Base-by-base conservation (phyloP, 805 yeast species). In the Saccharomycopsis fibuligera region DNA sequence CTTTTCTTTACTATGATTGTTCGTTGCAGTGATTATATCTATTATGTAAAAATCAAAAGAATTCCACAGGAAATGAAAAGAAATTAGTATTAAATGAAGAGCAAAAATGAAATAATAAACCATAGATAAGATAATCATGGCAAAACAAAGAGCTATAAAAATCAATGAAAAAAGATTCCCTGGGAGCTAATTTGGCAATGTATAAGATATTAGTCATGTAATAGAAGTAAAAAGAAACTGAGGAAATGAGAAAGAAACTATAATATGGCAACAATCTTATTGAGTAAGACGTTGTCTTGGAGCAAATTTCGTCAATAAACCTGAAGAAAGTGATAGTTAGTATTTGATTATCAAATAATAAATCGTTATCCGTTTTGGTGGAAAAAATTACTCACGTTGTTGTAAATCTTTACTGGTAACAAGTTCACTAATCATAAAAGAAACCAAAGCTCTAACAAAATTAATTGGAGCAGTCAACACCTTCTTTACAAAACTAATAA, bases 381-480 rank as follows among this genome's bases (percentile, higher is more conserved):
- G n/a, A 41, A 41, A n/a, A 16, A 42, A 22, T 19, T 24, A 44
- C 47, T 22, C 35, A 44, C 45, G 38, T 8, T 42, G 21, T n/a
- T 50, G 54, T 23, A 50, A 38, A n/a, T 40, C 50, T 25, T 35
- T 31, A 19, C 38, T 37, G 16, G 43, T 44, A 16, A 50, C 50
- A 6, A 50, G 19, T 35, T 52, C 55, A 21, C 49, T 41, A 23
- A 52, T 52, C 45, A 52, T 38, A 35, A 50, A 52, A 14, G 45
- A 27, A 30, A 52, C 55, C 14, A 52, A 21, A 22, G 30, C 36
- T 36, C 50, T 41, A 17, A 42, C 48, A 30, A 49, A 43, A 24
- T 36, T 52, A 45, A 52, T 45, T 30, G 55, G 55, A 27, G 55
- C 53, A 29, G 45, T 49, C 38, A 52, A 46, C 4, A 52, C 9